Base-by-base conservation (phyloP, 1,139 yeast genomes). In the Blastobotrys malaysiensis region DNA sequence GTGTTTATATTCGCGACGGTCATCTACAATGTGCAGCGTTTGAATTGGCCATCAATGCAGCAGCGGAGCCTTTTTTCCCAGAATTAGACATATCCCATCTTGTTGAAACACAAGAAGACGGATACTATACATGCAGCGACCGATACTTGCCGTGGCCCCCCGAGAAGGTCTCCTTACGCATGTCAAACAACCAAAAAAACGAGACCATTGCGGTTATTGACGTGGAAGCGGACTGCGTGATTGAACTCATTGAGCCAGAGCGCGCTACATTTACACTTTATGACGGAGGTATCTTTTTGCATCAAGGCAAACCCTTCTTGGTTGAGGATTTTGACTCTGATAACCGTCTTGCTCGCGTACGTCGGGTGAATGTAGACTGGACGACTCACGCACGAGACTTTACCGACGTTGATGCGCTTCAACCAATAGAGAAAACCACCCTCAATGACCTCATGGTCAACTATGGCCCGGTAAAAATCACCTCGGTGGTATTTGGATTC, bases 21-120 rank as follows among this genome's bases (percentile, higher is more conserved):
- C 99, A 93, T 72, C 69, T 91, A 31, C 98, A 91, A 64, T 93
- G 99, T 74, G 97, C 98, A 0, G 96, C 97, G 0, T 86, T 81
- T 66, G 99, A 93, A 65, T 65, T 79, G 43, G 39, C 39, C 16
- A 13, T 31, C 3, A 31, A 31, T 7, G 39, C 14, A n/a, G 7
- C 16, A 7, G 39, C 11, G 14, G 39, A 31, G 16, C 93, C 96
- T 0, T 89, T 82, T 75, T 87, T 91, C 56, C 73, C 43, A 7
- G 66, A 9, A 43, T 49, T 18, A 45, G 50, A 51, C 9, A 50
- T 31, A 14, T 45, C 27, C 13, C 20, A 51, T 26, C 44, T 50
- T 16, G 46, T 47, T 31, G 43, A 39, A 11, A 21, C 50, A 2
- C 51, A 53, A 19, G 48, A 48, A 47, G 65, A 68, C 18, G 85